phyloP scores from a whole-genome alignment of 176 grass and related monocot species.

The Dactylis glomerata region DNA sequence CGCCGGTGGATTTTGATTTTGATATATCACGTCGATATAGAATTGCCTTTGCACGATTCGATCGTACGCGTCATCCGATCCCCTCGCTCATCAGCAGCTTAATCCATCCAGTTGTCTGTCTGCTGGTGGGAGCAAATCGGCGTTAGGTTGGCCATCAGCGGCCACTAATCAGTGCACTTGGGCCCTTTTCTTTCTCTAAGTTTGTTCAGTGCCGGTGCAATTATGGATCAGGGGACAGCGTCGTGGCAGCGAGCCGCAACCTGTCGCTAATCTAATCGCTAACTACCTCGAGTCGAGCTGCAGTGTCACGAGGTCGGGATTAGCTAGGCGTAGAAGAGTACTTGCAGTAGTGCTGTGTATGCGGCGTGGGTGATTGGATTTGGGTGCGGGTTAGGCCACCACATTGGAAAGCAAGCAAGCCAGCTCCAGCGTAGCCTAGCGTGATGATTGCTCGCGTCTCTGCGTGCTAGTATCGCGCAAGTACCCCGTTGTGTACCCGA shows the following conservation, averaged over 20 bases:
- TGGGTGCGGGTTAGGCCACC: slow-evolving; percentile 43
- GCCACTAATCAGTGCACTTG: neutral
- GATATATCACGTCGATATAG: neutral
- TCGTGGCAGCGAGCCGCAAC: neutral
- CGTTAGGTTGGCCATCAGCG: slow-evolving; percentile 35
- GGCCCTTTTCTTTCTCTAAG: neutral
- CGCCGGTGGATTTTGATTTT: neutral
- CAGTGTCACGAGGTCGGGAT: neutral
- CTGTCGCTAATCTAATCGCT: neutral
- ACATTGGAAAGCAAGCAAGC: neutral
- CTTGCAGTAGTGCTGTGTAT: neutral
- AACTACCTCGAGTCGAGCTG: neutral
- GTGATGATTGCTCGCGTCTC: neutral
- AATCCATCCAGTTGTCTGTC: slow-evolving; percentile 36
- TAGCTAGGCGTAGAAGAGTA: neutral
- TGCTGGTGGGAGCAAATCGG: slow-evolving; percentile 38
- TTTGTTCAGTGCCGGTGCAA: neutral
- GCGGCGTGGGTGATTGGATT: neutral
- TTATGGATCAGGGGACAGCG: neutral
- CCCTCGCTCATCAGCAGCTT: neutral
- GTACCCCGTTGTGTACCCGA: too few species aligned
- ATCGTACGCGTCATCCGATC: neutral
- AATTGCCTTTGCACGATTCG: neutral
- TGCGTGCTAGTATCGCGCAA: neutral
- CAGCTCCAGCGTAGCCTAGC: neutral